Conservation (phyloP, 2,329 filamentous ascomycete genomes). For the Bipolaris sorokiniana region DNA sequence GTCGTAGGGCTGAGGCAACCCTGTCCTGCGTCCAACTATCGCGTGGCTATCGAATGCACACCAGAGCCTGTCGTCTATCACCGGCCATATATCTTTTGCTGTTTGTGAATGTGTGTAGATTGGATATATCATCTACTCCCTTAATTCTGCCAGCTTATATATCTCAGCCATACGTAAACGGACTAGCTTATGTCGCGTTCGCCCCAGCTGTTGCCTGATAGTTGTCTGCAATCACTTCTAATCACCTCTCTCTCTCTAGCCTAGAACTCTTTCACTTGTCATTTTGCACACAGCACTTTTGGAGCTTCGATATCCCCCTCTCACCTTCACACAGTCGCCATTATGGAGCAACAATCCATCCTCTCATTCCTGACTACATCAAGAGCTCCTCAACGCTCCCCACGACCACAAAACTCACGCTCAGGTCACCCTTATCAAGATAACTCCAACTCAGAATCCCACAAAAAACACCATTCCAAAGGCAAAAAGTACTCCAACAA, state of each 20-base stretch:
- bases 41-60: constrained; percentile 16
- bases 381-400: constrained; percentile 8
- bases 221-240: neutral
- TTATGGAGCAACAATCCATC: constrained; percentile 34
- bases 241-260: neutral
- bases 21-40: constrained; percentile 7
- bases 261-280: neutral
- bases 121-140: neutral
- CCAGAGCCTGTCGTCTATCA: neutral
- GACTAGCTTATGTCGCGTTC: constrained; percentile 4
- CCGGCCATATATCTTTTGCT: neutral
- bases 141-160: neutral
- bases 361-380: constrained; percentile 26
- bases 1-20: constrained; percentile 28
- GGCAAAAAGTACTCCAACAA: neutral
- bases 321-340: constrained; percentile 2
- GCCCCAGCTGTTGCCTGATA: constrained; percentile 21
- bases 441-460: constrained; percentile 9
- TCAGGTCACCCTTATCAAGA: constrained; percentile 26
- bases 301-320: neutral
- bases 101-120: neutral
- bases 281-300: neutral
- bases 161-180: neutral
- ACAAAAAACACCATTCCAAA: neutral
- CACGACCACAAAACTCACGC: constrained; percentile 17